Evolutionary conservation across 2,329 filamentous ascomycete genomes (phyloP), one percentile per base, ranked within the genome.

Genomic region (Mycocentrospora acerina): DNA sequence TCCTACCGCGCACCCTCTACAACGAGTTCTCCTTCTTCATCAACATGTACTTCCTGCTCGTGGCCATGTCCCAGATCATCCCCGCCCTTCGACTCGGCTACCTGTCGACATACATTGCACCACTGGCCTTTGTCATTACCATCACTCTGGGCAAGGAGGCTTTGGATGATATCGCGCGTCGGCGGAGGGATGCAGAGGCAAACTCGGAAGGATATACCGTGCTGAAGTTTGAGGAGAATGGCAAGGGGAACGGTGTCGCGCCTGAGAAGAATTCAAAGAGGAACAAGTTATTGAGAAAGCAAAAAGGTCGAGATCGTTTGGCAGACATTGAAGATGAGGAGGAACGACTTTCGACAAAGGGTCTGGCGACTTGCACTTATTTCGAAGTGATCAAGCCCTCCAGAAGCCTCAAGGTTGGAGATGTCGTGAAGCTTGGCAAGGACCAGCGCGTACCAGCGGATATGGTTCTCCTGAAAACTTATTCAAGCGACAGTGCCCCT

Each of bases 11-110:
- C 35, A 98, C 93, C 0, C 75, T 98, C 15, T 98, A 96, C 71
- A 97, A 97, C 71, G 93, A 98, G 64, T 98, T 98, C 66, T 96
- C 91, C 43, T 98, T 97, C 74, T 98, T 98, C 72, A 95, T 98
- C 77, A 98, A 98, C 77, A 88, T 97, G 76, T 98, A 98, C 67
- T 98, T 98, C 67, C 76, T 98, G 39, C 82, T 97, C 17, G 93
- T 98, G 33, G 94, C 93, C 6, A 71, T 97, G 33, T 97, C 91
- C 25, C 93, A 98, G 70, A 84, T 89, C 29, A 90, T 98, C 59
- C 90, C 90, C 4, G 80, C 87, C 15, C 72, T 98, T 37, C 82
- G 90, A 37, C 96, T 98, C 51, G 93, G 93, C 39, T 97, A 96
- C 66, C 79, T 98, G 45, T 88, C 88, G 19, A 97, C 93, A 2